These are phyloP conservation scores for Mycena venus DNA, from an alignment of 768 basidiomycete genomes.

Conservation along the genomic window DNA sequence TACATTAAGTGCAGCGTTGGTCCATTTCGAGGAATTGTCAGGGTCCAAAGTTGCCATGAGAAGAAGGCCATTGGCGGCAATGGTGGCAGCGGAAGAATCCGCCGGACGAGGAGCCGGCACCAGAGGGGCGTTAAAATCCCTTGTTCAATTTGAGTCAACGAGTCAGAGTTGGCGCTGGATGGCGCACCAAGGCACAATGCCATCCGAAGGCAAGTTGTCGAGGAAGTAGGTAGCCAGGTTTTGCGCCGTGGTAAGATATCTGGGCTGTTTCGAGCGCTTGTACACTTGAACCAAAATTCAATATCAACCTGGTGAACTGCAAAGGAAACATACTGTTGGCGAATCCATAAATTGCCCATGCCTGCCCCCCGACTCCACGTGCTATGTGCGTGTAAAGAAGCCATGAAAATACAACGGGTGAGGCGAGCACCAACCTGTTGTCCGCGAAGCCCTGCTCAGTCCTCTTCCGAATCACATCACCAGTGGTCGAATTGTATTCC, in stretches of 20 bases:
- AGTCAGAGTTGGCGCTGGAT: not conserved
- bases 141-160: conserved; percentile 35
- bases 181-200: conserved; percentile 75
- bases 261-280: conserved; percentile 60
- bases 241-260: conserved; percentile 73
- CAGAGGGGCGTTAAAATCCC: conserved; percentile 82
- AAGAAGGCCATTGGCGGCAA: conserved; percentile 71
- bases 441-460: conserved; percentile 77
- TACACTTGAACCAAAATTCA: conserved; percentile 61
- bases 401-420: not conserved
- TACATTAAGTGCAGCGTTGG: conserved; percentile 52
- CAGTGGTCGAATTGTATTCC: conserved; percentile 76
- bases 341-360: conserved; percentile 74
- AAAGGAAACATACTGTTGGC: conserved; percentile 67
- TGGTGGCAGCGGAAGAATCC: conserved; percentile 79
- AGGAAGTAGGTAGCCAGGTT: conserved; percentile 73
- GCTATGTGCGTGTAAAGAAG: conserved; percentile 45
- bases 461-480: conserved; percentile 65
- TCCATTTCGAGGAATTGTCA: conserved; percentile 53
- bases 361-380: conserved; percentile 84
- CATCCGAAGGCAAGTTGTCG: conserved; percentile 67
- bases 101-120: conserved; percentile 67
- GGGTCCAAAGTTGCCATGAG: conserved; percentile 63
- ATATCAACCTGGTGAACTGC: not conserved
- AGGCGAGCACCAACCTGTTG: conserved; percentile 43